phyloP scores from a whole-genome alignment of 2,329 filamentous ascomycete species.

The Alternaria sp. region DNA sequence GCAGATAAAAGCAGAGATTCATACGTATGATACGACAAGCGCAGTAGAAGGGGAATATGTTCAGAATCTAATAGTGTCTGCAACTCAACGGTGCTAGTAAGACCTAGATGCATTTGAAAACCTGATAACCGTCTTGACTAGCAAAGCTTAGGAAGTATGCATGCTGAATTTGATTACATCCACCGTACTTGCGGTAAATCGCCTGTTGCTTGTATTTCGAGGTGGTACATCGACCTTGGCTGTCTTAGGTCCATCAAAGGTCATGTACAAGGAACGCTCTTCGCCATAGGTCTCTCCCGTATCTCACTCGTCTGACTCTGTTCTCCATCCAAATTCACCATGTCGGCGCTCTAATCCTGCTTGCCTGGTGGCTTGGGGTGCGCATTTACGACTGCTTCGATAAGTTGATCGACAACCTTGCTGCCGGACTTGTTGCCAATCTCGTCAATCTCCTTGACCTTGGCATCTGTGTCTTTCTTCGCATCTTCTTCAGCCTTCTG shows the following conservation, averaged over 20 bases:
- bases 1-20: background rate
- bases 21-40: background rate
- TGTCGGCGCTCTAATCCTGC: constrained; percentile 14
- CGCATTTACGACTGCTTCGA: constrained; percentile 85
- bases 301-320: background rate
- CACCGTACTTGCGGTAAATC: constrained; percentile 3
- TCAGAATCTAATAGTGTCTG: background rate
- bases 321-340: background rate
- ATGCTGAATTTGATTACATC: background rate
- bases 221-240: constrained; percentile 9
- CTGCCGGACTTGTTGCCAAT: constrained; percentile 81
- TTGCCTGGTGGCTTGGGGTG: constrained; percentile 72
- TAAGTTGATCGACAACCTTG: constrained; percentile 82
- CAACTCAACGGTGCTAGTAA: background rate
- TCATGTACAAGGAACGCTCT: constrained; percentile 19
- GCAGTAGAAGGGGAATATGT: background rate
- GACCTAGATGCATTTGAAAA: background rate
- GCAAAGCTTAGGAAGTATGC: background rate
- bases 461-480: constrained; percentile 79
- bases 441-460: constrained; percentile 83
- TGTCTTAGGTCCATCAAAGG: background rate
- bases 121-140: background rate
- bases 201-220: constrained; percentile 24
- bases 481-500: constrained; percentile 75
- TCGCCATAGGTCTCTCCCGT: background rate